phyloP scores from a whole-genome alignment of 73 alveolate species.

The Paramecium octaurelia region DNA sequence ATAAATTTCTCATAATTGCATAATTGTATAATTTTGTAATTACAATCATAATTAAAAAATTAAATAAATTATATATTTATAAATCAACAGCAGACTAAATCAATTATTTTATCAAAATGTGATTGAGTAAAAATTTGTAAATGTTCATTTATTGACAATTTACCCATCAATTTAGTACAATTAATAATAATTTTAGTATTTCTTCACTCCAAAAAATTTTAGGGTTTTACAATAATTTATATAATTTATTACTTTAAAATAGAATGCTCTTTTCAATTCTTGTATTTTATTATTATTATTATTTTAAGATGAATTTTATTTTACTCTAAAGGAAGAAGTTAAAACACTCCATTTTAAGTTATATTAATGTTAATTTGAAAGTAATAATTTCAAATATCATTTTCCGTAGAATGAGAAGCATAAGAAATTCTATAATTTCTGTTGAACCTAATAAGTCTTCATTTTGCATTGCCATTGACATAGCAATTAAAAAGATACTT shows the following conservation, averaged over 20 bases:
- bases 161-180: background rate
- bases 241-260: background rate
- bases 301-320: background rate
- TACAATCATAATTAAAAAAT: background rate
- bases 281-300: background rate
- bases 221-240: background rate
- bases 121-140: background rate
- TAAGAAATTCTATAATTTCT: background rate
- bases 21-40: background rate
- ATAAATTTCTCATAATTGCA: background rate
- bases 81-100: background rate
- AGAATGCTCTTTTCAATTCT: background rate
- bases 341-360: background rate
- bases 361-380: background rate
- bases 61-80: background rate
- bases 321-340: background rate
- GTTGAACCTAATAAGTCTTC: background rate
- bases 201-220: background rate
- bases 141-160: background rate
- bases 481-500: background rate
- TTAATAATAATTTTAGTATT: background rate
- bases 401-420: background rate
- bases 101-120: background rate
- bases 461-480: background rate
- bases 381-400: background rate